Percentiles rank a stretch among this genome's conserved stretches.
phyloP scores from a whole-genome alignment of 1,139 yeast species.

The Candida sanyaensis region DNA sequence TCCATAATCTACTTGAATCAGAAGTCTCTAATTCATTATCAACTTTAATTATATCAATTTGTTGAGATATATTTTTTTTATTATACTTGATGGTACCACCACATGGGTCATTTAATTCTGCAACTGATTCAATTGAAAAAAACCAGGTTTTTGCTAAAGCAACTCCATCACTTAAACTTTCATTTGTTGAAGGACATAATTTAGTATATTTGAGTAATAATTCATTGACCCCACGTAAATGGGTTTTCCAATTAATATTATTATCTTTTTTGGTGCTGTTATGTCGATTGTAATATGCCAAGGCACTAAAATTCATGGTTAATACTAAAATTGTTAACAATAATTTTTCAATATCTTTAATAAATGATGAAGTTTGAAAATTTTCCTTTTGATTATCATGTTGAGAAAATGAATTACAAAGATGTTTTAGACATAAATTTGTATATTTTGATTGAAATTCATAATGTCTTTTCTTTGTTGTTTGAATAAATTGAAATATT shows the following conservation, averaged over 20 bases:
- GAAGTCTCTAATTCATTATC: slow-evolving; percentile 18
- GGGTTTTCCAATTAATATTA: slow-evolving; percentile 34
- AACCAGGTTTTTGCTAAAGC: slow-evolving; percentile 50
- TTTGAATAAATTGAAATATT: slow-evolving; percentile 36
- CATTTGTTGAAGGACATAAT: slow-evolving; percentile 17
- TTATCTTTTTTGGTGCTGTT: not conserved
- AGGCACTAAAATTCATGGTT: slow-evolving; percentile 40
- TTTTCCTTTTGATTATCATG: slow-evolving; percentile 11
- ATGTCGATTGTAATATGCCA: slow-evolving; percentile 12
- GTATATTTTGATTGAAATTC: slow-evolving; percentile 32
- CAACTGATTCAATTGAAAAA: slow-evolving; percentile 42
- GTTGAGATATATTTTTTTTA: slow-evolving; percentile 11
- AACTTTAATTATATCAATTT: slow-evolving; percentile 13
- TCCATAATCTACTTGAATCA: slow-evolving; percentile 23
- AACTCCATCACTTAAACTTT: slow-evolving; percentile 33
- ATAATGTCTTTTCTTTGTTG: slow-evolving; percentile 33
- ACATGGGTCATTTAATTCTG: slow-evolving; percentile 30
- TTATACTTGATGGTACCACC: slow-evolving; percentile 32
- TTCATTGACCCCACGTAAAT: slow-evolving; percentile 44
- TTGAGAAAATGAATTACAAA: slow-evolving; percentile 34
- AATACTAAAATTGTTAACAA: slow-evolving; percentile 40
- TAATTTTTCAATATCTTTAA: slow-evolving; percentile 38
- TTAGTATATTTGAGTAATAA: slow-evolving; percentile 33
- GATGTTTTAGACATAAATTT: slow-evolving; percentile 30
- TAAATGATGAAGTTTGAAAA: slow-evolving; percentile 14